Evolutionary conservation across 2,329 filamentous ascomycete genomes (phyloP).

Genomic region (Colletotrichum coccodes): DNA sequence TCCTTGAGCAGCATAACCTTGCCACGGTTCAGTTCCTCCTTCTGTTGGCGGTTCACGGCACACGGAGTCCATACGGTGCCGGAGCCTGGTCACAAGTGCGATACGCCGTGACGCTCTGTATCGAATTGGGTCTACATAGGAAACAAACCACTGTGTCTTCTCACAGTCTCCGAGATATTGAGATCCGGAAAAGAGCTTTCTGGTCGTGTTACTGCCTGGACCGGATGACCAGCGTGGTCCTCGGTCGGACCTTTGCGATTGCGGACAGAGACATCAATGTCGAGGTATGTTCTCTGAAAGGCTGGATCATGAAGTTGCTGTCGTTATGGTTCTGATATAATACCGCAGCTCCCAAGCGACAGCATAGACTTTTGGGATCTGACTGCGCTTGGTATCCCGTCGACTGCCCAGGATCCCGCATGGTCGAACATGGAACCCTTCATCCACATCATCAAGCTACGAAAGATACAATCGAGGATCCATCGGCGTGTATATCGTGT

Average conservation of each 20-base stretch:
- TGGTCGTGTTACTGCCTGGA: constrained; percentile 49
- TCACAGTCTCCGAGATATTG: constrained; percentile 32
- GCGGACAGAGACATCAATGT: constrained; percentile 45
- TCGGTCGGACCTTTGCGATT: constrained; percentile 47
- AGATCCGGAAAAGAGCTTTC: constrained; percentile 44
- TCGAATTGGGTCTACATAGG: constrained; percentile 45
- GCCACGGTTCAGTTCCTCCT: constrained; percentile 44
- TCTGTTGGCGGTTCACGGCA: constrained; percentile 44
- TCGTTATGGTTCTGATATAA: background rate
- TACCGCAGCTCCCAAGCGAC: constrained; percentile 36
- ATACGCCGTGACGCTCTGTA: constrained; percentile 42
- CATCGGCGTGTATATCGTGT: constrained; percentile 36
- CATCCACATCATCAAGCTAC: constrained; percentile 40
- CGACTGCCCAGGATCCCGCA: background rate
- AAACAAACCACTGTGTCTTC: constrained; percentile 6
- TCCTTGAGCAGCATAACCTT: constrained; percentile 45
- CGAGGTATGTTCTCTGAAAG: constrained; percentile 30
- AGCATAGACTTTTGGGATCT: constrained; percentile 36
- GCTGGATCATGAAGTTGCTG: no score
- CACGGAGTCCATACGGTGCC: constrained; percentile 45
- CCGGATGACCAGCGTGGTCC: constrained; percentile 43
- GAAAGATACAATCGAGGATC: constrained; percentile 36
- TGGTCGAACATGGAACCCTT: constrained; percentile 41
- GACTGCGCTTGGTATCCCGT: constrained; percentile 18
- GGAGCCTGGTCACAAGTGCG: constrained; percentile 47